Percentiles rank a stretch among this genome's conserved stretches.
Conservation (phyloP, 2,329 filamentous ascomycete genomes). For the Colletotrichum salicis region DNA sequence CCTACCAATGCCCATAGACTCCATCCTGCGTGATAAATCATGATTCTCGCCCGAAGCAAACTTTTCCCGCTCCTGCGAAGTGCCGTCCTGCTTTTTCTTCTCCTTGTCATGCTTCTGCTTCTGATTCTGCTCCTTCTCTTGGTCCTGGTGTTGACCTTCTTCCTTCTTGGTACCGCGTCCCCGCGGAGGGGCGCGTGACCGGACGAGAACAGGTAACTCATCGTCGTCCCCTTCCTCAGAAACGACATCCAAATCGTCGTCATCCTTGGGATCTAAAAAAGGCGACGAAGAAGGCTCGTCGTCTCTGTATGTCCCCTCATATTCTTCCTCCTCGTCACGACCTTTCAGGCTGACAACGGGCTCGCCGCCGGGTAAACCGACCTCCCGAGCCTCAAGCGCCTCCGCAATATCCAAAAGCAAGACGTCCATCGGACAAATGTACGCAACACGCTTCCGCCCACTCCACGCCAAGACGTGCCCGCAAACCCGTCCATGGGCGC, state of each 20-base stretch:
- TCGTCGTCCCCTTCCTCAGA: conserved; percentile 43
- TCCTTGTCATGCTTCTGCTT: neutral
- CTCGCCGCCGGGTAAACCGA: conserved; percentile 76
- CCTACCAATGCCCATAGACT: conserved; percentile 46
- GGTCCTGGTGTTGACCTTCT: neutral
- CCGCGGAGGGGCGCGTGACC: conserved; percentile 14
- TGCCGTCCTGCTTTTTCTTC: conserved; percentile 2
- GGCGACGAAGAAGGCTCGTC: conserved; percentile 33
- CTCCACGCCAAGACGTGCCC: conserved; percentile 94
- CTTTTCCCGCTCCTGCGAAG: conserved; percentile 15
- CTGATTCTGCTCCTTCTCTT: neutral
- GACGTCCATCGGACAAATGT: conserved; percentile 96
- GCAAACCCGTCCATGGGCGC: conserved; percentile 80
- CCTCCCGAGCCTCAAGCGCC: conserved; percentile 75
- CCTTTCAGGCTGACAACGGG: conserved; percentile 48
- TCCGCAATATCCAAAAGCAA: conserved; percentile 86
- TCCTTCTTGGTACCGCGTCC: neutral
- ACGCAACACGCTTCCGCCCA: conserved; percentile 81
- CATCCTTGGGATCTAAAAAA: conserved; percentile 34
- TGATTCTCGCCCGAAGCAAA: conserved; percentile 20
- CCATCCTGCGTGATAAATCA: conserved; percentile 44
- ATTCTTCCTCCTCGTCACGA: conserved; percentile 32
- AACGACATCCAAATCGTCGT: conserved; percentile 43
- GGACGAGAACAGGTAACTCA: conserved; percentile 23
- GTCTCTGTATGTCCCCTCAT: conserved; percentile 11